Evolutionary conservation across 768 basidiomycete species (phyloP).

Genomic region (Naganishia randhawae): DNA sequence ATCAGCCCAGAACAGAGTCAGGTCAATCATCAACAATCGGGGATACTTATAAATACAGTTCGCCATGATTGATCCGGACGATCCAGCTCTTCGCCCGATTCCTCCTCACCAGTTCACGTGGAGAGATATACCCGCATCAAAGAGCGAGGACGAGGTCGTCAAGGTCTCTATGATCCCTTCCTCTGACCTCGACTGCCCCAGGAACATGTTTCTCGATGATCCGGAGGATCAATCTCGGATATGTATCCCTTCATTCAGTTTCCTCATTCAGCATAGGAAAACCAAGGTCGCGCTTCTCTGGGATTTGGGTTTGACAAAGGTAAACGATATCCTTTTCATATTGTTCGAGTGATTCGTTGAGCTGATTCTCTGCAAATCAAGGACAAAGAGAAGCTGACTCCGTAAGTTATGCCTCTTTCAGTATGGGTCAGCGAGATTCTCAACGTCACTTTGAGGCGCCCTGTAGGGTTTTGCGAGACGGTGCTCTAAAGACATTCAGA

Average conservation of each 20-base stretch:
- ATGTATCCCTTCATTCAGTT: slow-evolving; percentile 30
- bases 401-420: slow-evolving; percentile 26
- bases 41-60: no score
- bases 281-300: slow-evolving; percentile 30
- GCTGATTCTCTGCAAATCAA: neutral
- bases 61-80: neutral
- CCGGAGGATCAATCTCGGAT: slow-evolving; percentile 28
- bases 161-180: slow-evolving; percentile 32
- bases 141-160: slow-evolving; percentile 22
- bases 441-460: neutral
- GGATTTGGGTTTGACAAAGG: slow-evolving; percentile 34
- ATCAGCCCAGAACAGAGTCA: no score
- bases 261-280: slow-evolving; percentile 31
- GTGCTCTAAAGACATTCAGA: slow-evolving; percentile 26
- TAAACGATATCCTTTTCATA: neutral
- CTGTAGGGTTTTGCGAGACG: slow-evolving; percentile 25
- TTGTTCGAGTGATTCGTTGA: neutral
- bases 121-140: slow-evolving; percentile 31
- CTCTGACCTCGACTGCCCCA: slow-evolving; percentile 23
- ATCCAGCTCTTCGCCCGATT: slow-evolving; percentile 18
- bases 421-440: neutral
- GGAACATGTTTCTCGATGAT: slow-evolving; percentile 25
- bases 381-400: slow-evolving; percentile 32
- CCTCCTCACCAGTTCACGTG: slow-evolving; percentile 23
- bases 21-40: no score